Base-by-base conservation (phyloP, 1,284 basidiomycete genomes). In the Porogramme epimiltina region DNA sequence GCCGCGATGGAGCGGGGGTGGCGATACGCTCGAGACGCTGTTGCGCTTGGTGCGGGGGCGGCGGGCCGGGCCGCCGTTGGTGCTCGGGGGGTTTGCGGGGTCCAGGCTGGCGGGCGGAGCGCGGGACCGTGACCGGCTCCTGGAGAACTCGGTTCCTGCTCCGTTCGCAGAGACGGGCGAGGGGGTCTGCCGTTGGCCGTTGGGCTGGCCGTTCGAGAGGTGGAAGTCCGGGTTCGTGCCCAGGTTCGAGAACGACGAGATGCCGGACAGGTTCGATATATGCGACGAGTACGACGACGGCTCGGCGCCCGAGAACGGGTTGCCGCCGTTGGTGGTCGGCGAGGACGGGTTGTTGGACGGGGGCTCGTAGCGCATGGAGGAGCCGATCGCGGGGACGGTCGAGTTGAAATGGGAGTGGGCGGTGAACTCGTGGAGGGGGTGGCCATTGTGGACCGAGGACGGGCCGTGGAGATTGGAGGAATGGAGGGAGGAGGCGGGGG, bases 321-420 rank as follows among this genome's bases (percentile, higher is more conserved):
- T 58, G 46, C 46, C 49, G 20, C 57, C 57, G 60, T 58, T 61
- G 26, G 62, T 66, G 16, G 69, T 64, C n/a, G 70, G 63, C 9
- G 70, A 72, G 59, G 70, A 69, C 36, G 73, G 73, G 50, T 75
- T 74, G 53, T 66, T 73, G 45, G 62, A 59, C 10, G 64, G 66
- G 13, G 67, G 70, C 51, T 70, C 68, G 58, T 80, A 85, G 50
- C 84, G 79, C 66, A 86, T 78, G 49, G 76, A 76, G 22, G 80
- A 80, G 65, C 79, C 81, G 59, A 86, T 72, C 0, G 83, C 78
- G 13, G 83, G 81, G 20, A 85, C 70, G 4, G 84, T 80, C 48
- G 76, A 73, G 71, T 80, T 83, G 70, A 85, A 85, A 67, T 79
- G 65, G 59, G 62, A 55, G 56, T 68, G 70, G 46, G 68, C 51